A percentile compares a stretch with the other conserved stretches of the same genome.
Conservation (phyloP, 2,329 filamentous ascomycete genomes). For the Cladophialophora bantiana region DNA sequence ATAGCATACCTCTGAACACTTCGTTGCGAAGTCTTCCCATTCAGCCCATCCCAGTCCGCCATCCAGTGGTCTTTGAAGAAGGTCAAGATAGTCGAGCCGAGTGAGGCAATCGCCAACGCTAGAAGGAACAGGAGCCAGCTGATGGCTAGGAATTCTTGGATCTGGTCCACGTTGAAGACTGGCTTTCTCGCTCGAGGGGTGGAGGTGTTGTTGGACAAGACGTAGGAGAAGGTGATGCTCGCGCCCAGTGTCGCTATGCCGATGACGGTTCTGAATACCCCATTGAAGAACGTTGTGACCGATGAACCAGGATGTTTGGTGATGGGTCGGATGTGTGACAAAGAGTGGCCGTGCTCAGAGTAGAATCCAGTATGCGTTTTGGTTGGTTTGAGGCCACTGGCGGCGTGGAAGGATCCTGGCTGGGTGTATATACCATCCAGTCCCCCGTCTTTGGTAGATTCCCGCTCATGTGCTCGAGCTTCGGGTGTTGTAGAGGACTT, state of each 20-base stretch:
- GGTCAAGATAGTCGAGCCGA: conserved; percentile 39
- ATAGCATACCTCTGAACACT: conserved; percentile 40
- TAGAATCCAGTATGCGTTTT: conserved; percentile 23
- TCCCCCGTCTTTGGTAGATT: conserved; percentile 9
- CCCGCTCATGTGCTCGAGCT: conserved; percentile 1
- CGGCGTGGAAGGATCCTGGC: not conserved
- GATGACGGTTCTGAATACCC: conserved; percentile 40
- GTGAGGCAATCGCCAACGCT: conserved; percentile 38
- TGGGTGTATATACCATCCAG: not conserved
- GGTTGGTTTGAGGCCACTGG: conserved; percentile 2
- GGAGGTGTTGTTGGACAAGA: conserved; percentile 37
- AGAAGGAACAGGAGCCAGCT: conserved; percentile 42
- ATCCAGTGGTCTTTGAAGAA: conserved; percentile 41
- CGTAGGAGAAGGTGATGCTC: conserved; percentile 41
- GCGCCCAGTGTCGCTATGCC: conserved; percentile 40
- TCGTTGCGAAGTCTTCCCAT: conserved; percentile 35
- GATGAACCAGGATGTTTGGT: conserved; percentile 36
- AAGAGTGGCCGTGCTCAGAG: conserved; percentile 37
- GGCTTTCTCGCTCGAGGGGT: conserved; percentile 18
- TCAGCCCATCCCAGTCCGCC: conserved; percentile 39
- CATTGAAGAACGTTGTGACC: conserved; percentile 40
- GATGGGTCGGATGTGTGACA: conserved; percentile 36
- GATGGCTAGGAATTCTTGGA: conserved; percentile 38
- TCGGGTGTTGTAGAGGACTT: conserved; percentile 11
- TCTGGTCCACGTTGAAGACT: conserved; percentile 29